phyloP scores from a whole-genome alignment of 2,329 filamentous ascomycete species.

The Trichoderma sp. region DNA sequence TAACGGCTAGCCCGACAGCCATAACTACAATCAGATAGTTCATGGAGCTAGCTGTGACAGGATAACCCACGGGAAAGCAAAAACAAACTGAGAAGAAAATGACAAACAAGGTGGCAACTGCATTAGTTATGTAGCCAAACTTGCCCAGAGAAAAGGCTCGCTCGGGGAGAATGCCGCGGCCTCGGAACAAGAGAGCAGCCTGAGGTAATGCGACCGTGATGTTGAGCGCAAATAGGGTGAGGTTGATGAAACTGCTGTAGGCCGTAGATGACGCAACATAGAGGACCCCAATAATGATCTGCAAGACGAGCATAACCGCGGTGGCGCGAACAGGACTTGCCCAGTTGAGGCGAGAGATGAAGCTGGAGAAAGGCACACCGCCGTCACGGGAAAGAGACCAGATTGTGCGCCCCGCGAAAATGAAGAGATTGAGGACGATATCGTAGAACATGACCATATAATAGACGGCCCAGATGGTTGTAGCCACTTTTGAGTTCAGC shows the following conservation, averaged over 20 bases:
- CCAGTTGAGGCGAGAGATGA: slow-evolving; percentile 25
- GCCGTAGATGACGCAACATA: slow-evolving; percentile 28
- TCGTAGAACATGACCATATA: slow-evolving; percentile 31
- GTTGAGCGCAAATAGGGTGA: slow-evolving; percentile 28
- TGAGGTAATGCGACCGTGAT: slow-evolving; percentile 28
- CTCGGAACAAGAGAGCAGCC: slow-evolving; percentile 26
- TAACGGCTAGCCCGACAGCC: slow-evolving; percentile 25
- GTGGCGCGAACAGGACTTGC: slow-evolving; percentile 27
- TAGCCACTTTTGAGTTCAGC: slow-evolving; percentile 26
- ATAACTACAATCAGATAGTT: slow-evolving; percentile 30
- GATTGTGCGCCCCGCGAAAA: slow-evolving; percentile 28
- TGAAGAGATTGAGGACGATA: slow-evolving; percentile 29
- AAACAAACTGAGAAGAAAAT: slow-evolving; percentile 28
- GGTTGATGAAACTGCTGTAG: slow-evolving; percentile 28
- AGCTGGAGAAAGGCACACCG: slow-evolving; percentile 27
- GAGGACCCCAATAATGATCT: slow-evolving; percentile 28
- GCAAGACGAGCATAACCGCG: slow-evolving; percentile 30
- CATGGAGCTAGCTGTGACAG: slow-evolving; percentile 25
- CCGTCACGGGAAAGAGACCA: slow-evolving; percentile 30
- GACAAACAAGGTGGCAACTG: slow-evolving; percentile 25
- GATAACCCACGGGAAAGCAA: slow-evolving; percentile 27
- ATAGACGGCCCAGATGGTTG: slow-evolving; percentile 28
- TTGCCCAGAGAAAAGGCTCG: slow-evolving; percentile 28
- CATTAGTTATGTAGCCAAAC: slow-evolving; percentile 26
- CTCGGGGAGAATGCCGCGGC: slow-evolving; percentile 27